Conservation (phyloP, 495 filamentous ascomycete genomes). For the Chlorociboria aeruginascens region DNA sequence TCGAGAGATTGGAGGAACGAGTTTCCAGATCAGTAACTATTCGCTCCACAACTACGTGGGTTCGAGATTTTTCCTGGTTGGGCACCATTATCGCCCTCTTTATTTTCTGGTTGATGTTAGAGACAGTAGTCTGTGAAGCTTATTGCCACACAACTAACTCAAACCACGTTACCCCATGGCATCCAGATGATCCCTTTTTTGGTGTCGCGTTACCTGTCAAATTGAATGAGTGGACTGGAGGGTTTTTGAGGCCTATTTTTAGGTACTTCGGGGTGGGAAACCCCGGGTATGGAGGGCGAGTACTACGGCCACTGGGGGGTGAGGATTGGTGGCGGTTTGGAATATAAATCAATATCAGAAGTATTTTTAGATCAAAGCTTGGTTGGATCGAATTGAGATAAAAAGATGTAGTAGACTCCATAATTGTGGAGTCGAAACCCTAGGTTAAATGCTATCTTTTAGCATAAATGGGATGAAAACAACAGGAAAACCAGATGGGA, state of each 20-base stretch:
- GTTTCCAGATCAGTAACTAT: slow-evolving; percentile 27
- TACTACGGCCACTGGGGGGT: neutral
- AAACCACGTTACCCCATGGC: slow-evolving; percentile 30
- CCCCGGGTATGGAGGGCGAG: neutral
- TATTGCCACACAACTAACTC: slow-evolving; percentile 45
- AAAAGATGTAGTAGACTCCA: too few species aligned
- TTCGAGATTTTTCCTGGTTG: slow-evolving; percentile 40
- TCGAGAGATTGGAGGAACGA: slow-evolving; percentile 52
- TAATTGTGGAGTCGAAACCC: too few species aligned
- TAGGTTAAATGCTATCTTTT: too few species aligned
- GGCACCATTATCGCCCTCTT: slow-evolving; percentile 38
- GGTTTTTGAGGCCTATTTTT: neutral
- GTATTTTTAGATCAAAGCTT: slow-evolving; percentile 4
- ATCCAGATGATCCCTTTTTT: slow-evolving; percentile 37
- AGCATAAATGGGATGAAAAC: too few species aligned
- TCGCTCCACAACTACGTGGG: neutral
- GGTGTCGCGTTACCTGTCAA: slow-evolving; percentile 42
- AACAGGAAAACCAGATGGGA: too few species aligned
- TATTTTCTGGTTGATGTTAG: slow-evolving; percentile 43
- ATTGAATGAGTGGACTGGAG: slow-evolving; percentile 37
- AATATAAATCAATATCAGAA: neutral
- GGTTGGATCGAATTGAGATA: neutral
- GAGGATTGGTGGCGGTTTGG: slow-evolving; percentile 7
- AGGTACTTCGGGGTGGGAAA: neutral
- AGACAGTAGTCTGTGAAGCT: slow-evolving; percentile 46